These are phyloP conservation scores for Apocynum venetum DNA, from an alignment of 257 asterid species.

Conservation along the genomic window DNA sequence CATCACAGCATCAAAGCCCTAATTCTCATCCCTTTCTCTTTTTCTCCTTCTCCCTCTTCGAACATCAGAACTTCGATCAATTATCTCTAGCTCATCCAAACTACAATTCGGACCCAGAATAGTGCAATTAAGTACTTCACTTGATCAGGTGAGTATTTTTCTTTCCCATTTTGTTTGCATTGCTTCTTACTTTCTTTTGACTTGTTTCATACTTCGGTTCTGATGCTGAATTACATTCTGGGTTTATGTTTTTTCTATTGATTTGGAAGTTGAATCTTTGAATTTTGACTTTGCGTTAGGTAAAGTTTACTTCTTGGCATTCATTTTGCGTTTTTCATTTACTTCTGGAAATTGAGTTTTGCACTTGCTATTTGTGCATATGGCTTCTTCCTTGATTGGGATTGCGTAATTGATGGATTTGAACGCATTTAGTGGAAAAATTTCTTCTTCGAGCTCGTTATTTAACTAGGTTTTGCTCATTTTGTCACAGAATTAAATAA, in stretches of 20 bases:
- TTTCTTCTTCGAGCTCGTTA: conserved; percentile 19
- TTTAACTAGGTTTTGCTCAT: conserved; percentile 23
- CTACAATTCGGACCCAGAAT: background rate
- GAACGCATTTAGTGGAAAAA: background rate
- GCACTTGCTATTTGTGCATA: conserved; percentile 7
- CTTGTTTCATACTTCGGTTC: background rate
- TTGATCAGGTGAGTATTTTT: conserved; percentile 29
- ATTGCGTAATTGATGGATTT: background rate
- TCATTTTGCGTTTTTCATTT: background rate
- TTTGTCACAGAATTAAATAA: conserved; percentile 31
- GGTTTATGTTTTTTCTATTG: conserved; percentile 20
- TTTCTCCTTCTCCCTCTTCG: conserved; percentile 16
- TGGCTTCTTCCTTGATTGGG: conserved; percentile 3
- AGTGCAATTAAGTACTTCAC: conserved; percentile 15
- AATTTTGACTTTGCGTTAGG: conserved; percentile 13
- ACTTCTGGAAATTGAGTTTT: conserved; percentile 9
- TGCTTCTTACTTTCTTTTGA: conserved; percentile 7
- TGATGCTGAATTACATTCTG: conserved; percentile 12
- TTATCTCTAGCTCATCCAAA: background rate
- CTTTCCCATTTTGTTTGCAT: conserved; percentile 14
- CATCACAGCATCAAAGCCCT: conserved; percentile 29
- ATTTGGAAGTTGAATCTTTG: conserved; percentile 14
- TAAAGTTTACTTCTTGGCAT: conserved; percentile 17
- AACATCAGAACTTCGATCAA: conserved; percentile 21
- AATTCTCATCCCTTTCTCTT: conserved; percentile 13